phyloP scores from a whole-genome alignment of 148 eudicot genomes.

The Amaranthus palmeri region DNA sequence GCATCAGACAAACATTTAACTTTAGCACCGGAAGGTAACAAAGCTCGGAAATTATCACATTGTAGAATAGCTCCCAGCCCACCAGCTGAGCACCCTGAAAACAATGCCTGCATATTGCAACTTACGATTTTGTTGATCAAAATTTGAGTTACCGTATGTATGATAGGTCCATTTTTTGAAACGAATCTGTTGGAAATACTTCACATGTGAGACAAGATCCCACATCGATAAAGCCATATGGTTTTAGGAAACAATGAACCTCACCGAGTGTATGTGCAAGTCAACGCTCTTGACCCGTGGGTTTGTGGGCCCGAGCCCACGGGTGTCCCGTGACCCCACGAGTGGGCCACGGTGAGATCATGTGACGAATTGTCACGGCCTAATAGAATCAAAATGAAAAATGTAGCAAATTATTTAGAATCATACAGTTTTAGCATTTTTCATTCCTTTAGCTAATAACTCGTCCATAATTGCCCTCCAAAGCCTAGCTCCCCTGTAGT shows the following conservation, averaged over 20 bases:
- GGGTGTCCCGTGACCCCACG: too few relatives aligned
- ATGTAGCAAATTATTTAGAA: not conserved
- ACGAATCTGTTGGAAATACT: too few relatives aligned
- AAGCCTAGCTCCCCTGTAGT: slow-evolving; percentile 78
- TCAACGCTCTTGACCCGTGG: too few relatives aligned
- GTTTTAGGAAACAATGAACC: too few relatives aligned
- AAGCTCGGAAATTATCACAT: slow-evolving; percentile 75
- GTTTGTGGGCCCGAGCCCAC: too few relatives aligned
- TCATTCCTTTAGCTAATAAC: slow-evolving; percentile 79
- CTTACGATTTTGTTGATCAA: not conserved
- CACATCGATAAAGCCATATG: too few relatives aligned
- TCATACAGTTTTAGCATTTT: slow-evolving; percentile 61
- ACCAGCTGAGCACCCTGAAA: slow-evolving; percentile 95
- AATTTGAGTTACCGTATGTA: not conserved
- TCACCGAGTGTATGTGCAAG: too few relatives aligned
- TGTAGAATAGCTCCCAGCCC: slow-evolving; percentile 78
- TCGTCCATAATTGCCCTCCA: slow-evolving; percentile 78
- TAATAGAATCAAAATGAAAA: not conserved
- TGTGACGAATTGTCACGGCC: too few relatives aligned
- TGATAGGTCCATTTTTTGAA: too few relatives aligned
- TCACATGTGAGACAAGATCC: too few relatives aligned
- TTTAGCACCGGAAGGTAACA: slow-evolving; percentile 55
- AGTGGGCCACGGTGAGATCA: too few relatives aligned
- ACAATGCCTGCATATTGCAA: slow-evolving; percentile 43
- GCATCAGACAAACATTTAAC: slow-evolving; percentile 96